phyloP scores from a whole-genome alignment of 768 basidiomycete genomes.

The Tubosaeta sp. region DNA sequence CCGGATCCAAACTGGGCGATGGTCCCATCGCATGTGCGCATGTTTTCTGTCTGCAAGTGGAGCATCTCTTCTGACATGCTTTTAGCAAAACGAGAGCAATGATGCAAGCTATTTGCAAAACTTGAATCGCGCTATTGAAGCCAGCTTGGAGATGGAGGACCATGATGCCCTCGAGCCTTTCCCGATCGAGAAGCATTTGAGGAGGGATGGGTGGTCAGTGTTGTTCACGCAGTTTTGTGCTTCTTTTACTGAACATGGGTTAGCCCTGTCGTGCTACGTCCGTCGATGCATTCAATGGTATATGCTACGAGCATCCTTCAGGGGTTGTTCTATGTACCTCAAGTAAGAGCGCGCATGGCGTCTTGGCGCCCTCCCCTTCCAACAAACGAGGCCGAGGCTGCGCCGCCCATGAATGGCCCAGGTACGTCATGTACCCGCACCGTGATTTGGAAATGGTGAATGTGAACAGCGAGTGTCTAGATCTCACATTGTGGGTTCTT shows the following conservation, averaged over 20 bases:
- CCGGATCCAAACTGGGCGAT: constrained; percentile 67
- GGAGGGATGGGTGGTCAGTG: constrained; percentile 57
- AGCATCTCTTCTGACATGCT: background rate
- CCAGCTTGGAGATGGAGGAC: constrained; percentile 52
- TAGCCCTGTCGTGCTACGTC: constrained; percentile 72
- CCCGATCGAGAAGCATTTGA: constrained; percentile 47
- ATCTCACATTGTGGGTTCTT: constrained; percentile 48
- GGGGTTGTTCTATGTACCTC: constrained; percentile 64
- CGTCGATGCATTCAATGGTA: constrained; percentile 44
- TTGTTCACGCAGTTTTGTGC: background rate
- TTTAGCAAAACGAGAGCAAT: constrained; percentile 31
- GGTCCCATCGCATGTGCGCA: constrained; percentile 60
- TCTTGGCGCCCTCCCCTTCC: constrained; percentile 32
- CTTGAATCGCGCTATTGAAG: constrained; percentile 68
- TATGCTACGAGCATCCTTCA: constrained; percentile 56
- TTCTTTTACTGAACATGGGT: background rate
- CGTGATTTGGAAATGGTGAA: background rate
- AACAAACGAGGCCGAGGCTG: constrained; percentile 13
- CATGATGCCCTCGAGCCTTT: constrained; percentile 48
- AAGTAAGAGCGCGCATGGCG: constrained; percentile 49
- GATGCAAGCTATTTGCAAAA: constrained; percentile 56
- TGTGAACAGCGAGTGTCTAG: constrained; percentile 28
- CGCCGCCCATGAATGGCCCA: constrained; percentile 30
- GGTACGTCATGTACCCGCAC: constrained; percentile 30
- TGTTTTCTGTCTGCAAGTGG: background rate